A percentile compares a stretch with the other conserved stretches of the same genome.
Conservation (phyloP, 164 flowering plant species). For the Vitis riparia region DNA sequence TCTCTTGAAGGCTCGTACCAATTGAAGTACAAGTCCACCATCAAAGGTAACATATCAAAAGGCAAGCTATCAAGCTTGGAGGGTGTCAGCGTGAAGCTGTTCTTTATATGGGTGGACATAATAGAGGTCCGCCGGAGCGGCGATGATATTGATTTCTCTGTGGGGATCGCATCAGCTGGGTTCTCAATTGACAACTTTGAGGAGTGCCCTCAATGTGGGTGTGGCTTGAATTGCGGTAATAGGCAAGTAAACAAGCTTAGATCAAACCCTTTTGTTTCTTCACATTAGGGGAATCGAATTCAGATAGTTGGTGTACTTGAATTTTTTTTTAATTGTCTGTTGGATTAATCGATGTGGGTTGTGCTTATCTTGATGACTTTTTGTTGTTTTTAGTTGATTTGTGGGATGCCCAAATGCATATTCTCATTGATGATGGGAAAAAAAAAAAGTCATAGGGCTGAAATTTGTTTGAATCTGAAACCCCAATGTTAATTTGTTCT, state of each 20-base stretch:
- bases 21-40: constrained; percentile 31
- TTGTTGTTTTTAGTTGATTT: neutral
- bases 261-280: constrained; percentile 26
- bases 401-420: neutral
- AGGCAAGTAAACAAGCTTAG: constrained; percentile 9
- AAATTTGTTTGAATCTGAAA: too few species aligned
- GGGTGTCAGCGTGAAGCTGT: constrained; percentile 47
- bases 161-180: constrained; percentile 45
- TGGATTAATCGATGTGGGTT: constrained; percentile 2
- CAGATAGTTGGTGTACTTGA: neutral
- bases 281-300: constrained; percentile 16
- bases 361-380: neutral
- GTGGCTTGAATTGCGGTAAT: constrained; percentile 41
- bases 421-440: neutral
- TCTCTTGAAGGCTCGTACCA: constrained; percentile 42
- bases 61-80: constrained; percentile 27
- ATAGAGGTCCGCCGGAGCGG: constrained; percentile 39
- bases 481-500: too few species aligned
- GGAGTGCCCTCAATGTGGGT: constrained; percentile 47
- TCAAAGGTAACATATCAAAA: constrained; percentile 26
- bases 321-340: neutral
- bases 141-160: constrained; percentile 41
- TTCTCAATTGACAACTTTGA: constrained; percentile 38
- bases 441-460: too few species aligned
- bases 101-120: constrained; percentile 42